Conservation (phyloP, 805 yeast genomes). For the Candida manassasensis region DNA sequence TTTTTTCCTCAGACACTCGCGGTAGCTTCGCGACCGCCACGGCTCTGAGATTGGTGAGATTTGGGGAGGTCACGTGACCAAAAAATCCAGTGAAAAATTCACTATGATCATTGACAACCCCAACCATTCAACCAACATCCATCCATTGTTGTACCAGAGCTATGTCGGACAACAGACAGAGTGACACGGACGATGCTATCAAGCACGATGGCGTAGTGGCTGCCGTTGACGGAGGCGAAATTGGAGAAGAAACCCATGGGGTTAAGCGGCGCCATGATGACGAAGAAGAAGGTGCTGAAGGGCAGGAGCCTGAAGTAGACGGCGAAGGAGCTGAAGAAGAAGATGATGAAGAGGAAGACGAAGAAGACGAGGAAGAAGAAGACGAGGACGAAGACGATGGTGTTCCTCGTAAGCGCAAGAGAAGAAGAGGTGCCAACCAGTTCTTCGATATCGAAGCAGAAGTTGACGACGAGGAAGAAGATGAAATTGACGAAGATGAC, state of each 20-base stretch:
- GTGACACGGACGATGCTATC: constrained; percentile 3
- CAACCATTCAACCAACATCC: neutral
- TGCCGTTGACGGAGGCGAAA: neutral
- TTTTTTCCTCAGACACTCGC: too few species aligned
- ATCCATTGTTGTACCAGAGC: neutral
- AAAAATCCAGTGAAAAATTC: neutral
- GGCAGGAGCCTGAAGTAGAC: constrained; percentile 10
- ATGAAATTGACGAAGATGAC: constrained; percentile 82
- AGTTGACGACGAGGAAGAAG: constrained; percentile 96
- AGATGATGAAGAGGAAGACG: constrained; percentile 44
- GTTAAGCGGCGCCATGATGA: constrained; percentile 9
- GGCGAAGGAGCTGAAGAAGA: constrained; percentile 18
- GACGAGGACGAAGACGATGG: constrained; percentile 47
- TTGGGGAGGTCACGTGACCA: constrained; percentile 4
- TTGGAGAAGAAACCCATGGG: neutral
- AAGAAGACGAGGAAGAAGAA: constrained; percentile 48
- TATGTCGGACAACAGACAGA: constrained; percentile 4
- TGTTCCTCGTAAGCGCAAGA: constrained; percentile 42
- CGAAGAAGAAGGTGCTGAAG: constrained; percentile 11
- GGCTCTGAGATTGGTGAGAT: too few species aligned
- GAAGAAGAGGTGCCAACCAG: constrained; percentile 61
- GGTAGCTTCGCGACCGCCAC: too few species aligned
- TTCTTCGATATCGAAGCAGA: constrained; percentile 98
- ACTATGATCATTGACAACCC: constrained; percentile 2
- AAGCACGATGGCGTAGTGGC: constrained; percentile 1